Base-by-base conservation (phyloP, 768 basidiomycete genomes). In the Tricholomella constricta region DNA sequence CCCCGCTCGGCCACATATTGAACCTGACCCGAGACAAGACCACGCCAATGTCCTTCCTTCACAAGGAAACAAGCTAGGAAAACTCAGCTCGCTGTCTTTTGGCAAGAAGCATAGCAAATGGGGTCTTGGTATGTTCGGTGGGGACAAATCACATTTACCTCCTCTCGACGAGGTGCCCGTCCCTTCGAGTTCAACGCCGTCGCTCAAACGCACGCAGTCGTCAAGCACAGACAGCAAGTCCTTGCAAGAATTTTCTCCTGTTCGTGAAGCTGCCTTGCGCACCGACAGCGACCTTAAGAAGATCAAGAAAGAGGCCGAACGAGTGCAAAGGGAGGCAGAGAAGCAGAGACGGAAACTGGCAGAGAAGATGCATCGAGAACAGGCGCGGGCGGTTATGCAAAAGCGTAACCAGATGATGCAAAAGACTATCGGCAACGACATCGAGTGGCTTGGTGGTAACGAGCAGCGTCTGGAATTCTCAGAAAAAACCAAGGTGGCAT, bases 371-470 rank as follows among this genome's bases (percentile, higher is more conserved):
- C 85, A 91, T 56, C 83, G 85, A 61, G 94, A 97, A 62, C 89
- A 94, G 69, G 91, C 94, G 15, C 83, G 94, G 49, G 92, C 91
- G 38, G 94, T 96, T 70, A 89, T 95, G 85, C 82, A 86, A 63
- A 96, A 95, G 75, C 88, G 91, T 58, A 86, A 82, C 54, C 84
- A 86, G 59, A 78, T 92, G 69, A 75, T 89, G 62, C 82, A 82
- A 64, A 79, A 84, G 59, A 78, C 75, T 26, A 70, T 67, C 40
- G 75, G 71, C 59, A 72, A 76, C 51, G 82, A 88, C 54, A 65
- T 88, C 29, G 87, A 88, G 62, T 90, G 87, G 88, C 77, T 68
- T 54, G 69, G 76, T 59, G 73, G 79, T 53, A 71, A 71, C 60
- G 71, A 75, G 65, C 69, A 78, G 60, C 79, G 73, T 23, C 65